phyloP scores from a whole-genome alignment of 805 yeast genomes.

The Candida gorgasii region DNA sequence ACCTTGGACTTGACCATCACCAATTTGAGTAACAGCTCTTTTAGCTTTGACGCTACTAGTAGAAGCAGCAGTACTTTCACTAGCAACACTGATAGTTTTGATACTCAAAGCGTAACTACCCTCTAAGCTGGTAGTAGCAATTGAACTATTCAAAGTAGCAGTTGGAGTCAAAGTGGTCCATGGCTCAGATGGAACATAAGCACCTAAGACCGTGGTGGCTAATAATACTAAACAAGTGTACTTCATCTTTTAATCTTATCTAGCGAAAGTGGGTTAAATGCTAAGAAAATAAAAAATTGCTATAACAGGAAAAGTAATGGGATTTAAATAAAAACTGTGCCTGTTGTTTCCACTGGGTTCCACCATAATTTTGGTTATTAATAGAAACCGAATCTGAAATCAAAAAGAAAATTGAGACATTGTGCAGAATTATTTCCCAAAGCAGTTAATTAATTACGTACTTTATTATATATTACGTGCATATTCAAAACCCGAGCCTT shows the following conservation, averaged over 20 bases:
- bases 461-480: constrained; percentile 1
- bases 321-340: background rate
- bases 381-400: constrained; percentile 5
- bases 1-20: constrained; percentile 50
- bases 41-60: constrained; percentile 7
- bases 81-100: constrained; percentile 23
- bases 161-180: constrained; percentile 35
- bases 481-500: background rate
- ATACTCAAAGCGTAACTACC: constrained; percentile 37
- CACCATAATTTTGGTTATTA: constrained; percentile 1
- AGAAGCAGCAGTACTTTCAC: constrained; percentile 13
- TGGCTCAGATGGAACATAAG: constrained; percentile 24
- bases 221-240: constrained; percentile 8
- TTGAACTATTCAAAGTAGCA: constrained; percentile 20
- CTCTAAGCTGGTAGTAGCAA: constrained; percentile 23
- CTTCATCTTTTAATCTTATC: constrained; percentile 10
- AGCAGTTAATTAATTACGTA: constrained; percentile 1
- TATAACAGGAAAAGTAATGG: constrained; percentile 6
- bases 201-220: constrained; percentile 8
- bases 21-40: constrained; percentile 37
- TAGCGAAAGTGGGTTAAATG: constrained; percentile 7
- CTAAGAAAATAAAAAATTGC: constrained; percentile 1
- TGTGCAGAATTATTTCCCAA: background rate
- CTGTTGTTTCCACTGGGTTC: constrained; percentile 1
- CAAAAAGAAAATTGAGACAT: background rate